These are phyloP conservation scores for Picochlorum sp. DNA, from an alignment of 139 green algal genomes.

Conservation along the genomic window DNA sequence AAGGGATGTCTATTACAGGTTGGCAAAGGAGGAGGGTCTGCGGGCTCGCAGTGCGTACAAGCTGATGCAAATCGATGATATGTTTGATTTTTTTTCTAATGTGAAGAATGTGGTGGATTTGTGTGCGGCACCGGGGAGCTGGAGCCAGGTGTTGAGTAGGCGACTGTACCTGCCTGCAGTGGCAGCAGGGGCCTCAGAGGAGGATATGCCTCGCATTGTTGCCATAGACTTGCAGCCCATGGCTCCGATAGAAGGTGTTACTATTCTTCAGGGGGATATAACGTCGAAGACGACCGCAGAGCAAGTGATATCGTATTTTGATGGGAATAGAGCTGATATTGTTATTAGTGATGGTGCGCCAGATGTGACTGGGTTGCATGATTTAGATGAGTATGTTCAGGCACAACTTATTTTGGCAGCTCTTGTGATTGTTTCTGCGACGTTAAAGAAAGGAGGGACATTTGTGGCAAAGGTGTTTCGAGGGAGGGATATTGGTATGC, in stretches of 20 bases:
- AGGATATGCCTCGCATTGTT: slow-evolving; percentile 79
- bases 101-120: slow-evolving; percentile 90
- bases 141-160: slow-evolving; percentile 72
- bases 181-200: not conserved
- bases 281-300: slow-evolving; percentile 54
- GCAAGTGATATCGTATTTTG: slow-evolving; percentile 80
- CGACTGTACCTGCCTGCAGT: slow-evolving; percentile 82
- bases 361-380: slow-evolving; percentile 97
- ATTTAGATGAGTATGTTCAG: slow-evolving; percentile 97
- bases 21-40: slow-evolving; percentile 98
- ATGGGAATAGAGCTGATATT: slow-evolving; percentile 76
- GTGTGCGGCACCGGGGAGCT: slow-evolving; percentile 92
- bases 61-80: slow-evolving; percentile 95
- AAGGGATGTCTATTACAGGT: slow-evolving; percentile 91
- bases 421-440: slow-evolving; percentile 71
- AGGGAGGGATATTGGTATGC: slow-evolving; percentile 80
- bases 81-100: slow-evolving; percentile 66
- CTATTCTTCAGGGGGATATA: slow-evolving; percentile 89
- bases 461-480: slow-evolving; percentile 96
- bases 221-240: slow-evolving; percentile 98
- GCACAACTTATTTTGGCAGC: slow-evolving; percentile 89
- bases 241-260: slow-evolving; percentile 92
- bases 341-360: slow-evolving; percentile 95
- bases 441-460: slow-evolving; percentile 72
- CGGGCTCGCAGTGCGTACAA: slow-evolving; percentile 92